These are phyloP conservation scores for Pleomassaria siparia DNA, from an alignment of 2,329 filamentous ascomycete species.

Conservation along the genomic window DNA sequence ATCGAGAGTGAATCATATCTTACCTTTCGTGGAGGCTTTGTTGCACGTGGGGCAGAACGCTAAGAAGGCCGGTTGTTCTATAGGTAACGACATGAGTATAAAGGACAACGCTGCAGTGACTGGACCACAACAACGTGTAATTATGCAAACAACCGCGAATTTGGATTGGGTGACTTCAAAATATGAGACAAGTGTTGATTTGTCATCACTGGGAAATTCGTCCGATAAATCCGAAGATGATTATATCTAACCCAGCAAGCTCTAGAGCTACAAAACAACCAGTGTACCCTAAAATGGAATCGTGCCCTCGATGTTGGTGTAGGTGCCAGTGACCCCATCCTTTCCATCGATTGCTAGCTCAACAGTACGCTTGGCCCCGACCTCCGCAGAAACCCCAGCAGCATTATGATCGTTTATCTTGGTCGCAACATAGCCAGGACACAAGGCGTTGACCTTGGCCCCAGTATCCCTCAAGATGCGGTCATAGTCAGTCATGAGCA, in stretches of 20 bases:
- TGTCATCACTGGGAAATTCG: neutral
- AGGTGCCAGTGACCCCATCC: neutral
- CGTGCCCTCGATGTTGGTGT: neutral
- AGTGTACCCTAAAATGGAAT: neutral
- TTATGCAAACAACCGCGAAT: too few species aligned
- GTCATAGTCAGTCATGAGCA: slow-evolving; percentile 35
- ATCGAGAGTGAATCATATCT: neutral
- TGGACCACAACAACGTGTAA: neutral
- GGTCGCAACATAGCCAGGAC: slow-evolving; percentile 43
- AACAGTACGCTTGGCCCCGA: neutral
- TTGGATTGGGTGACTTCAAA: too few species aligned
- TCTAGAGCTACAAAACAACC: neutral
- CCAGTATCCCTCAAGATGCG: slow-evolving; percentile 31
- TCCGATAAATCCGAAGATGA: neutral
- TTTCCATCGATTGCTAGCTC: neutral
- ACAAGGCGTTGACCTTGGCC: slow-evolving; percentile 41
- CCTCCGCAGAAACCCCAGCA: neutral
- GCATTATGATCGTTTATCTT: slow-evolving; percentile 5
- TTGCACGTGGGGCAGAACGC: slow-evolving; percentile 2
- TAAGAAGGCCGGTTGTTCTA: neutral
- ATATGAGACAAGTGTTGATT: neutral
- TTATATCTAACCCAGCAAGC: too few species aligned
- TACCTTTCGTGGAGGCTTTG: slow-evolving; percentile 1
- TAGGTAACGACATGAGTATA: neutral
- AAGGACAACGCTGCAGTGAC: neutral